Conservation (phyloP, 2,329 filamentous ascomycete genomes). For the Colletotrichum shisoi region DNA sequence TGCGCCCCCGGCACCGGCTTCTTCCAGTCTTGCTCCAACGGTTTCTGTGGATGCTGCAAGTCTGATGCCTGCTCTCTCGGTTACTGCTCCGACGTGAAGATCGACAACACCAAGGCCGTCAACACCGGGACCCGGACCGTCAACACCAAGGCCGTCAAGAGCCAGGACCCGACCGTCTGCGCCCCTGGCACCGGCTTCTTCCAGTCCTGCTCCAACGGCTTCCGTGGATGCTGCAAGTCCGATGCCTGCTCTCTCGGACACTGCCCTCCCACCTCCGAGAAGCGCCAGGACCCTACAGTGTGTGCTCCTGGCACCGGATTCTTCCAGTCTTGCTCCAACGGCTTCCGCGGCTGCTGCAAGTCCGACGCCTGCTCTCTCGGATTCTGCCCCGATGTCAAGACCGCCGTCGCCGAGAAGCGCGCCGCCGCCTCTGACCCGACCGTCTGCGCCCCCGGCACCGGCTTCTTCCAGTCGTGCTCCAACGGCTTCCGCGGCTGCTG, state of each 20-base stretch:
- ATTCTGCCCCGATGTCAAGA: constrained; percentile 17
- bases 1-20: constrained; percentile 25
- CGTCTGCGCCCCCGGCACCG: constrained; percentile 27
- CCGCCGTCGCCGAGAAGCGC: neutral
- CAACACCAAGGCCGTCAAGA: neutral
- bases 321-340: constrained; percentile 29
- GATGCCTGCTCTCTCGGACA: constrained; percentile 23
- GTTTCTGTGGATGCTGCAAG: constrained; percentile 37
- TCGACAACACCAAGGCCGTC: no score
- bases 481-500: constrained; percentile 34
- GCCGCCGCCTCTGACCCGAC: constrained; percentile 4
- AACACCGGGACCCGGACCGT: neutral
- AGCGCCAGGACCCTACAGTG: constrained; percentile 21
- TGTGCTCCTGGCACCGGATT: constrained; percentile 28
- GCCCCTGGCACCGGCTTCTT: constrained; percentile 27
- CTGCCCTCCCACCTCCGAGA: neutral
- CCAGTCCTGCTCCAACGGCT: constrained; percentile 37
- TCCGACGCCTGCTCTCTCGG: constrained; percentile 26
- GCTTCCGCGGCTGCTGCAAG: constrained; percentile 33
- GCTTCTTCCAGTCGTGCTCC: constrained; percentile 33
- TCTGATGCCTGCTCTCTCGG: constrained; percentile 21
- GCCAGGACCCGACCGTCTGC: constrained; percentile 15
- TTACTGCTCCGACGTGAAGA: constrained; percentile 1
- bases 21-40: constrained; percentile 36
- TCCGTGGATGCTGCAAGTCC: constrained; percentile 33